These are phyloP conservation scores for Penicillium fuscoglaucum DNA, from an alignment of 2,329 filamentous ascomycete genomes.

Conservation along the genomic window DNA sequence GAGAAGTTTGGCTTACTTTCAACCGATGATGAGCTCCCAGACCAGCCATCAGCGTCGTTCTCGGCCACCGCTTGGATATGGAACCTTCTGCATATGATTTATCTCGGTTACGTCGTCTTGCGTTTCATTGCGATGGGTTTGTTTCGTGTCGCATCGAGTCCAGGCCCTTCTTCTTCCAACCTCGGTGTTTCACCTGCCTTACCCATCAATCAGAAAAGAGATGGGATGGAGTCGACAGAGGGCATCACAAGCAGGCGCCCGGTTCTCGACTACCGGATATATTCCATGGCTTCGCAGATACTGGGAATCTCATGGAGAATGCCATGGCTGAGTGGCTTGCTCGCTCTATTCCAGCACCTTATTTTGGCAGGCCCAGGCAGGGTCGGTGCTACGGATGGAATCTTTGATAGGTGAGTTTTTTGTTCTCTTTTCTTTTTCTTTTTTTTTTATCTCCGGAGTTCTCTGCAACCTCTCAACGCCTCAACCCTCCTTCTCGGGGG, in stretches of 20 bases:
- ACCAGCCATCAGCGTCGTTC: slow-evolving; percentile 37
- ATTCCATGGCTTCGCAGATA: slow-evolving; percentile 70
- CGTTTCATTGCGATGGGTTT: slow-evolving; percentile 67
- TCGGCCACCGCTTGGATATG: slow-evolving; percentile 47
- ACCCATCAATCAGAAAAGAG: slow-evolving; percentile 28
- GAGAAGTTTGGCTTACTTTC: slow-evolving; percentile 59
- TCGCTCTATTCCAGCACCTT: slow-evolving; percentile 75
- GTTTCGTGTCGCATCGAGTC: slow-evolving; percentile 66
- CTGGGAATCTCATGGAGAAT: slow-evolving; percentile 75
- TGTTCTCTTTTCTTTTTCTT: slow-evolving; percentile 26
- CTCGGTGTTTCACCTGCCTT: slow-evolving; percentile 29
- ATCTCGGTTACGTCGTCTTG: slow-evolving; percentile 59
- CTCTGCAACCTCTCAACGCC: slow-evolving; percentile 1
- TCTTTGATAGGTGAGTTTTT: slow-evolving; percentile 81
- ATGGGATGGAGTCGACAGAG: slow-evolving; percentile 31
- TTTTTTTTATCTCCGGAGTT: slow-evolving; percentile 12
- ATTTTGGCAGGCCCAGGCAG: slow-evolving; percentile 71
- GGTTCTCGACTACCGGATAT: slow-evolving; percentile 74
- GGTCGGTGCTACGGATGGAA: slow-evolving; percentile 71
- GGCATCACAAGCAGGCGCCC: slow-evolving; percentile 51
- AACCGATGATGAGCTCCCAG: slow-evolving; percentile 30
- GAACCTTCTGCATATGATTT: slow-evolving; percentile 54
- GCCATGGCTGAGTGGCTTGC: slow-evolving; percentile 80
- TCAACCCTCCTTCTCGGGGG: slow-evolving; percentile 12
- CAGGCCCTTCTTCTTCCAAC: slow-evolving; percentile 42